Conservation (phyloP, 139 green algal genomes). For the Chlorella sp. region DNA sequence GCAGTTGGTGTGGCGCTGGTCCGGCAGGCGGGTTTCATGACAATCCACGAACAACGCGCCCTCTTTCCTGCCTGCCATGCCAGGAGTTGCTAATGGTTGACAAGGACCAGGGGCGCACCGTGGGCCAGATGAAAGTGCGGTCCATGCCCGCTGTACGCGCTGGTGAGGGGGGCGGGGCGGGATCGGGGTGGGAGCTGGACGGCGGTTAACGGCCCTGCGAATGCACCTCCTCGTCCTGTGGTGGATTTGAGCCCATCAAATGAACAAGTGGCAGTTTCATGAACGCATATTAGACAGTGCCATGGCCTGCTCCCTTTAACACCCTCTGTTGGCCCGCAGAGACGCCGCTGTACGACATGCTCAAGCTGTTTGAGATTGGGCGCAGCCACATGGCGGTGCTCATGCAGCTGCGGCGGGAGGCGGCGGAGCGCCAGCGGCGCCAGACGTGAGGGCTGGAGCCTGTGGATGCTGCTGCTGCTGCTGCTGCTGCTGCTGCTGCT, state of each 20-base stretch:
- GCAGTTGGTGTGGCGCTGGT: too few relatives aligned
- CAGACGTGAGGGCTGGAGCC: not conserved
- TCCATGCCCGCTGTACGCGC: constrained; percentile 50
- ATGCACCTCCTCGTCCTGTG: too few relatives aligned
- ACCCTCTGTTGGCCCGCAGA: constrained; percentile 17
- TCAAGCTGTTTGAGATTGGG: constrained; percentile 92
- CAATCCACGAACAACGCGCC: too few relatives aligned
- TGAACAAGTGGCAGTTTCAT: too few relatives aligned
- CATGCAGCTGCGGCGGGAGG: constrained; percentile 46
- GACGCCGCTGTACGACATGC: constrained; percentile 87
- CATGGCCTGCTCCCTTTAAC: too few relatives aligned
- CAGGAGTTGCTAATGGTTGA: constrained; percentile 72
- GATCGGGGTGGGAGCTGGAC: not conserved
- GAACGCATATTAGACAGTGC: too few relatives aligned
- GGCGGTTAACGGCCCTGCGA: not conserved
- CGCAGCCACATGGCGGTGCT: constrained; percentile 91
- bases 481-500: not conserved
- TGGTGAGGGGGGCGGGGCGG: constrained; percentile 4
- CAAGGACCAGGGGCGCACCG: constrained; percentile 4
- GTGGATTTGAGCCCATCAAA: too few relatives aligned
- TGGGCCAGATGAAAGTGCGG: constrained; percentile 47
- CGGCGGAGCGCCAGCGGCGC: not conserved
- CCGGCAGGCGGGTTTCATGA: too few relatives aligned
- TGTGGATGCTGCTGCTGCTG: not conserved
- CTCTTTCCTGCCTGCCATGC: too few relatives aligned